Evolutionary conservation across 257 asterid species (phyloP).

Genomic region (Oldenlandia corymbosa): DNA sequence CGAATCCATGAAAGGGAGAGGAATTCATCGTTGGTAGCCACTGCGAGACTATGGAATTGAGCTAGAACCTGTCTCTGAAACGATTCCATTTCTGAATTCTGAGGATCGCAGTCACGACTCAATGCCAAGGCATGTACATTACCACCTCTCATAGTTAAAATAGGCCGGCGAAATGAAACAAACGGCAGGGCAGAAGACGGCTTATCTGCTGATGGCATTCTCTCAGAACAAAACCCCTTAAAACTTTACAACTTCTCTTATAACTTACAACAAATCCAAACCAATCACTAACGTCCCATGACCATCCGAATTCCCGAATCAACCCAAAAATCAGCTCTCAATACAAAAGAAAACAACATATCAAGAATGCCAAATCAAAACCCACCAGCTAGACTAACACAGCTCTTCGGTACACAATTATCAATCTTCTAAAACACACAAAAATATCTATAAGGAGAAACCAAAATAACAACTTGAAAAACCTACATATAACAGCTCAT

Average conservation of each 20-base stretch:
- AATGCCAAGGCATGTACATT: conserved; percentile 55
- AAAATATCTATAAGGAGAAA: not conserved
- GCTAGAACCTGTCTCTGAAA: conserved; percentile 52
- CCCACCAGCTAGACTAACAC: no score
- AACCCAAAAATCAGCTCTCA: conserved; percentile 3
- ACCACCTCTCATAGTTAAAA: conserved; percentile 49
- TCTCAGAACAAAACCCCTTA: conserved; percentile 23
- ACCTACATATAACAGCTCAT: not conserved
- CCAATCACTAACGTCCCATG: not conserved
- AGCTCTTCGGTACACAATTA: not conserved
- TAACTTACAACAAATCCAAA: conserved; percentile 1
- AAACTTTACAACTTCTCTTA: conserved; percentile 15
- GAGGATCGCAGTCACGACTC: conserved; percentile 35
- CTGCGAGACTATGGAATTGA: conserved; percentile 54
- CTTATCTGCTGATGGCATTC: conserved; percentile 69
- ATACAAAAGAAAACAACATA: not conserved
- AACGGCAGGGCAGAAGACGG: conserved; percentile 58
- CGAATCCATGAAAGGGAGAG: conserved; percentile 78
- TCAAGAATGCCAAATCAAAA: not conserved
- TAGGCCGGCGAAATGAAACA: conserved; percentile 77
- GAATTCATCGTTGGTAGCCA: conserved; percentile 48
- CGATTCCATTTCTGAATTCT: conserved; percentile 32
- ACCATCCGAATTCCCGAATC: conserved; percentile 3
- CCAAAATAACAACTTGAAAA: not conserved
- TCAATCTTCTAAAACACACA: not conserved